Evolutionary conservation across 305 asterid species (phyloP), one percentile per base, ranked within the genome.

Genomic region (Rubia balearica): DNA sequence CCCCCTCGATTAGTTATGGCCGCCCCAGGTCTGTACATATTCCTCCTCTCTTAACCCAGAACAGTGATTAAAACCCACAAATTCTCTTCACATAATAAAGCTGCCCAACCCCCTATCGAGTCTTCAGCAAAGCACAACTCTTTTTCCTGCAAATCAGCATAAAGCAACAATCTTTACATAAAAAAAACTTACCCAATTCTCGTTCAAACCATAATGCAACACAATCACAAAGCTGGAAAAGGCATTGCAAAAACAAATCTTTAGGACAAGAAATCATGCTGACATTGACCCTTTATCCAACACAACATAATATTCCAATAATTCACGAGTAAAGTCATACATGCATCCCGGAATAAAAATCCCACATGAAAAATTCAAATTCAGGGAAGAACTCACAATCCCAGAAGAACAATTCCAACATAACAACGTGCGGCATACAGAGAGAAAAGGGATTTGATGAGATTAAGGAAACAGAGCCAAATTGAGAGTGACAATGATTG

Each of bases 1-100:
- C 96, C 95, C 21, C 95, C 98, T 61, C 87, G 84, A 69, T 69
- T 70, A 71, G 89, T 65, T 67, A 88, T 83, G 24, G 85, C 86
- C 17, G 87, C 84, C 80, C 84, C 93, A 63, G 88, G 68, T 73
- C 78, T 80, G 73, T 81, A 78, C 96, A 92, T 90, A 77, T 0
- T 53, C 61, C 76, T 71, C 51, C 69, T 67, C 46, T 63, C 77
- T 69, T 71, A n/a, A 30, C 68, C 48, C 69, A 70, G 11, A 40
- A 59, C 66, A 46, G 64, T 57, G 42, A 9, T 51, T 12, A 65
- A 60, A 59, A 14, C 42, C 64, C 69, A 43, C 62, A 49, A 51
- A 43, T 24, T 55, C 48, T 55, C 65, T 61, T 24, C 46, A 38
- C 53, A 67, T 68, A 57, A 63, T 19, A 48, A 76, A 65, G 61